Conservation (phyloP, 176 grass and related monocot species). For the Thalia dealbata region DNA sequence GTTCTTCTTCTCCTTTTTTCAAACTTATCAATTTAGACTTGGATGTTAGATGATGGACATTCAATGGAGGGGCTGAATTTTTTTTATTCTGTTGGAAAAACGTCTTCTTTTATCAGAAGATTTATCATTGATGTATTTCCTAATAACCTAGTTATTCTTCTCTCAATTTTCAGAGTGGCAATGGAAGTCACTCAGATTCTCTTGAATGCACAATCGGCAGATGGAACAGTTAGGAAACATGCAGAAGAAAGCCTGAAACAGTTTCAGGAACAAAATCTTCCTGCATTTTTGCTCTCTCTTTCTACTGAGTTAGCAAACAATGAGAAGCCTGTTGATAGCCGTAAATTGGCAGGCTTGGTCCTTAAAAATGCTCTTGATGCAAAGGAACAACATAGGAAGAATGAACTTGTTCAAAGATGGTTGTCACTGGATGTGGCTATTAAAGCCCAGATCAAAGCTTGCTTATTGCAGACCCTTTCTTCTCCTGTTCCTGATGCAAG, state of each 20-base stretch:
- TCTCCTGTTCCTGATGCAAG: constrained; percentile 16
- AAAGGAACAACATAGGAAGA: constrained; percentile 10
- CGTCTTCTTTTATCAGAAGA: neutral
- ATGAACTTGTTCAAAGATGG: constrained; percentile 19
- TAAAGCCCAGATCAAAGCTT: constrained; percentile 12
- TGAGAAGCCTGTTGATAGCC: constrained; percentile 18
- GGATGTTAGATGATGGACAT: too few relatives aligned
- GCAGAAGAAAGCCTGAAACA: constrained; percentile 17
- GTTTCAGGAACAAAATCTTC: constrained; percentile 11
- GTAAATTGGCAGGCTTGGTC: constrained; percentile 13
- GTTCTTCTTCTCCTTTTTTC: too few relatives aligned
- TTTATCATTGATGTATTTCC: neutral
- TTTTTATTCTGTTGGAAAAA: neutral
- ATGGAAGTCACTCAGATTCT: constrained; percentile 18
- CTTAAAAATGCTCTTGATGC: constrained; percentile 18
- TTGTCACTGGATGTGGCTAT: neutral
- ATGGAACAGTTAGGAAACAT: constrained; percentile 10
- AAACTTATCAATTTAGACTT: too few relatives aligned
- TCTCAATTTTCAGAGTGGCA: neutral
- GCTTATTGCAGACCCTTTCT: constrained; percentile 11
- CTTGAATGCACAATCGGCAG: constrained; percentile 13
- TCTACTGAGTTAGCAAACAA: constrained; percentile 13
- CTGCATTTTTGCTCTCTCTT: constrained; percentile 11
- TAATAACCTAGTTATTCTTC: neutral
- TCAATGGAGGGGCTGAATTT: too few relatives aligned